A percentile compares a stretch with the other conserved stretches of the same genome.
phyloP scores from a whole-genome alignment of 1,284 basidiomycete genomes.

The Naganishia sp. region DNA sequence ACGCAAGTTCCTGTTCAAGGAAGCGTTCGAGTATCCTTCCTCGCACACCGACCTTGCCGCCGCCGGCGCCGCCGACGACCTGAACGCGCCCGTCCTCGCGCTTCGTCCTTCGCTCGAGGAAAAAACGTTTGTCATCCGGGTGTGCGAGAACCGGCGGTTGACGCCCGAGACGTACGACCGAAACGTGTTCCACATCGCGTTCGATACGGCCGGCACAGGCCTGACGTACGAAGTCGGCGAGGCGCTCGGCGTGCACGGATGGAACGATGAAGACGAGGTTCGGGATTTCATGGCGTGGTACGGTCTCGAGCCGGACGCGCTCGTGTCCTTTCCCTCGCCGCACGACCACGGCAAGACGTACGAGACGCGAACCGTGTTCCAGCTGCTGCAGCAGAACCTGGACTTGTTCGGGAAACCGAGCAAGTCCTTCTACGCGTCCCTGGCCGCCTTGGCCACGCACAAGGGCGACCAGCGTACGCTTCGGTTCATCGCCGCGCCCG shows the following conservation, averaged over 20 bases:
- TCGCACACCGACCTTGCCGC: conserved; percentile 42
- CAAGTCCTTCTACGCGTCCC: conserved; percentile 90
- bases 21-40: conserved; percentile 63
- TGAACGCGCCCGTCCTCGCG: conserved; percentile 59
- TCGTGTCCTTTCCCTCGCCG: conserved; percentile 78
- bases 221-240: conserved; percentile 95
- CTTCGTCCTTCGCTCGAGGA: conserved; percentile 85
- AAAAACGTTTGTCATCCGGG: conserved; percentile 88
- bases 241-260: conserved; percentile 94
- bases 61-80: conserved; percentile 52
- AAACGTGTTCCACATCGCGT: conserved; percentile 98
- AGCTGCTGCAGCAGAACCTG: conserved; percentile 92
- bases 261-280: conserved; percentile 91
- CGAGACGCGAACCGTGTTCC: conserved; percentile 88
- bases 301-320: conserved; percentile 75
- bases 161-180: conserved; percentile 95
- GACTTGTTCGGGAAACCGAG: conserved; percentile 95
- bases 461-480: conserved; percentile 78
- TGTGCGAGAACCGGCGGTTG: conserved; percentile 89
- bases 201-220: conserved; percentile 87
- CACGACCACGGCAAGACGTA: conserved; percentile 54
- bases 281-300: conserved; percentile 89
- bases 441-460: conserved; percentile 73
- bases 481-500: conserved; percentile 89
- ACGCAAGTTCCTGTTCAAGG: conserved; percentile 83